A percentile compares a stretch with the other conserved stretches of the same genome.
Evolutionary conservation across 768 basidiomycete genomes (phyloP).

Genomic region (Phaeotremella skinneri): DNA sequence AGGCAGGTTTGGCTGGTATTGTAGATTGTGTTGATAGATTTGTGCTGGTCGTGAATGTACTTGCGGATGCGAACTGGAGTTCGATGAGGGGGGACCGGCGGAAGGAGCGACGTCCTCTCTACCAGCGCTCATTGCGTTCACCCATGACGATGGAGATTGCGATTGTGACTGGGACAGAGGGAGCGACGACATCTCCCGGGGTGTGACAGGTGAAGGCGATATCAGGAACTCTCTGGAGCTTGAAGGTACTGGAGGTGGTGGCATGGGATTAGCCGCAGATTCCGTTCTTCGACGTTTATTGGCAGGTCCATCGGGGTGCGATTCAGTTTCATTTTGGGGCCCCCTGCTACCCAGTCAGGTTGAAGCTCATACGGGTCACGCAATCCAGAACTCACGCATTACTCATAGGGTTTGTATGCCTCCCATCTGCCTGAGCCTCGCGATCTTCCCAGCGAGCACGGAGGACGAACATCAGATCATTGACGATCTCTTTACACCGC

Average conservation of each 20-base stretch:
- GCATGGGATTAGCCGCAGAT: not conserved
- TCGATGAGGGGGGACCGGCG: not conserved
- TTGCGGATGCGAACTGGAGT: not conserved
- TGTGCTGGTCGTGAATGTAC: not conserved
- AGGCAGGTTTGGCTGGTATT: not conserved
- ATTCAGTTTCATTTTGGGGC: no score
- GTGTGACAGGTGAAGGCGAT: not conserved
- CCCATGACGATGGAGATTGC: not conserved
- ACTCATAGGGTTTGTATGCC: not conserved
- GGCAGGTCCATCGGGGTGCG: not conserved
- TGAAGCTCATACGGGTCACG: no score
- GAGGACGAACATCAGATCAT: constrained; percentile 1
- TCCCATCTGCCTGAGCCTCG: not conserved
- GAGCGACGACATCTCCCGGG: not conserved
- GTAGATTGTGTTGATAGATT: not conserved
- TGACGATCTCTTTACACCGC: constrained; percentile 1
- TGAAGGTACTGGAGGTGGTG: not conserved
- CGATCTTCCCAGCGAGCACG: not conserved
- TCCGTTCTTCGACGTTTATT: not conserved
- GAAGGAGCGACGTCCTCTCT: no score
- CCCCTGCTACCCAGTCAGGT: no score
- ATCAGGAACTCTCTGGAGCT: not conserved
- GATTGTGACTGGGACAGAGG: no score
- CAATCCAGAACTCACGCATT: constrained; percentile 1
- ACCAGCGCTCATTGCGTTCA: not conserved